Evolutionary conservation across 805 yeast species (phyloP), one percentile per base, ranked within the genome.

Genomic region (Nakazawaea ernobii): DNA sequence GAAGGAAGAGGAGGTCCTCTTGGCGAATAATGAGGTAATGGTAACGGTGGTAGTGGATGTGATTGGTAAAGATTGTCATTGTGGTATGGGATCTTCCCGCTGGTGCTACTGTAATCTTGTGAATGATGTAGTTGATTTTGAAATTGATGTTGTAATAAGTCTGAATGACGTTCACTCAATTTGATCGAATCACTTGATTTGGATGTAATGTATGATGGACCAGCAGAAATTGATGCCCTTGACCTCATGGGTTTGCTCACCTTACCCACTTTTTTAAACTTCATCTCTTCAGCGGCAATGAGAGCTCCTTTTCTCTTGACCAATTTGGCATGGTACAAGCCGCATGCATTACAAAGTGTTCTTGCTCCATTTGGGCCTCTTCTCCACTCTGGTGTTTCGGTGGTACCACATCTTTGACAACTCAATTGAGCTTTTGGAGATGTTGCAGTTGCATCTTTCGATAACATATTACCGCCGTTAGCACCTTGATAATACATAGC

Each of bases 341-440:
- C 95, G 61, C 95, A 86, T 1, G 95, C 94, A 60, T 86, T 86
- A 63, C 95, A 86, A 44, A 86, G 64, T 0, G 90, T 84, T 36
- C 90, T 68, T 11, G 80, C 78, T 2, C 94, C 95, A 45, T 77
- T 76, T 2, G 95, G 94, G 0, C 95, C 95, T 39, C 84, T 73
- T 48, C 95, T 68, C 95, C 95, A 86, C 61, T 86, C 95, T 0
- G 94, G 94, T 0, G 95, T 85, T 37, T 76, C 78, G 5, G 61
- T 65, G 5, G 75, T 69, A 11, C 72, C 73, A 56, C 86, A 81
- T 50, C 49, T 46, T 40, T 46, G 49, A 24, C 49, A 46, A n/a
- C 41, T 35, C 42, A 46, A 40, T 24, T 46, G 43, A 27, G 11
- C n/a, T 20, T 35, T 46, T 13, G 29, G 27, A 32, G 27, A 6